Conservation (phyloP, 2,329 filamentous ascomycete genomes). For the Hypoxylon sp. region DNA sequence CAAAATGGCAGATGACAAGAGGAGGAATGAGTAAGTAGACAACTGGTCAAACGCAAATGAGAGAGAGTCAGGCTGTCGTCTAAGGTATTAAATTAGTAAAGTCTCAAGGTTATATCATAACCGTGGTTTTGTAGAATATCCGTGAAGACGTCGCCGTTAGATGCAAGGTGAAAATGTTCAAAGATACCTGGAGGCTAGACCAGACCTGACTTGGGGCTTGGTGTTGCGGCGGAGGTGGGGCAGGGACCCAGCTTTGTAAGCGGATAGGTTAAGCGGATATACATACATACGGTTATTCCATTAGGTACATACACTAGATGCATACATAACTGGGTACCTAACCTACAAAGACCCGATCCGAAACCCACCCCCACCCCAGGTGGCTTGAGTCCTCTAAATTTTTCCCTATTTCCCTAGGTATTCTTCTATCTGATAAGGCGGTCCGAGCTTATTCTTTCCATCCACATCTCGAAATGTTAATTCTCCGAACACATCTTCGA, state of each 20-base stretch:
- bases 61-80: too few species aligned
- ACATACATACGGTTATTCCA: too few species aligned
- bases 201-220: too few species aligned
- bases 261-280: too few species aligned
- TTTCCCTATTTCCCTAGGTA: too few species aligned
- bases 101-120: background rate
- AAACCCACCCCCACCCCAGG: too few species aligned
- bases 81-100: too few species aligned
- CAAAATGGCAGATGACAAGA: background rate
- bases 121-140: background rate
- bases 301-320: background rate
- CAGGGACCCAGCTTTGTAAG: background rate
- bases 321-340: too few species aligned
- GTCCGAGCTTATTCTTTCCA: slow-evolving; percentile 8
- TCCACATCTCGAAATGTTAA: slow-evolving; percentile 9
- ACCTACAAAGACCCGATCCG: too few species aligned
- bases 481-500: background rate
- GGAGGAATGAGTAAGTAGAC: background rate
- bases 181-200: too few species aligned
- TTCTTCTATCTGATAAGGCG: background rate
- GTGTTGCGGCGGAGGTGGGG: slow-evolving; percentile 9
- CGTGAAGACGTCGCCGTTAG: background rate
- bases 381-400: too few species aligned
- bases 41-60: background rate
- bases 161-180: background rate